Percentiles rank a stretch among this genome's conserved stretches.
Conservation (phyloP, 495 filamentous ascomycete species). For the Apiosordaria backusii region DNA sequence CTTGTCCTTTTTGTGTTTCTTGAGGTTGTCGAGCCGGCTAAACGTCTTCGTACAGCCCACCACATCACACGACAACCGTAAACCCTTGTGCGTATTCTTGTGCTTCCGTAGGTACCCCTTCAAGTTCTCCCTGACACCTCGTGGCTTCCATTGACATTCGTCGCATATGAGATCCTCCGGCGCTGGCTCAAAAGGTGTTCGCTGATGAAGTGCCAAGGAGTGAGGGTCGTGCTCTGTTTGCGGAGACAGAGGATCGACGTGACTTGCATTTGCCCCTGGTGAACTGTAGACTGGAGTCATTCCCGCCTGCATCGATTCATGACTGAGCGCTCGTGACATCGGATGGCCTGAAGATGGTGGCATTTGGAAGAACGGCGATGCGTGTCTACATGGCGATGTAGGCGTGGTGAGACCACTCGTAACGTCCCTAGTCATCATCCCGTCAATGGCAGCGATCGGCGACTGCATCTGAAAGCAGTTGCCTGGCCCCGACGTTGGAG, state of each 20-base stretch:
- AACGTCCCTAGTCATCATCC: slow-evolving; percentile 1
- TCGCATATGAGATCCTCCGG: slow-evolving; percentile 35
- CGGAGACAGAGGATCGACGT: slow-evolving; percentile 17
- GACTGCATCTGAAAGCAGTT: slow-evolving; percentile 16
- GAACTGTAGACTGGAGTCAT: slow-evolving; percentile 18
- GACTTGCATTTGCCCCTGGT: slow-evolving; percentile 12
- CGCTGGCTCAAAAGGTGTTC: slow-evolving; percentile 1
- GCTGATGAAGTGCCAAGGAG: not conserved
- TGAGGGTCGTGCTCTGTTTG: slow-evolving; percentile 16
- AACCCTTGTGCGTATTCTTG: slow-evolving; percentile 39
- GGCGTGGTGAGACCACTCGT: slow-evolving; percentile 16
- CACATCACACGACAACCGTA: slow-evolving; percentile 33
- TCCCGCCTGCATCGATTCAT: slow-evolving; percentile 24
- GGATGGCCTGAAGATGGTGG: slow-evolving; percentile 12
- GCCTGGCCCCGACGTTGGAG: slow-evolving; percentile 10
- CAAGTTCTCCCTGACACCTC: slow-evolving; percentile 36
- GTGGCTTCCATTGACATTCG: slow-evolving; percentile 39
- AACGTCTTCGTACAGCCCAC: slow-evolving; percentile 38
- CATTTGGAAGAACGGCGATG: slow-evolving; percentile 21
- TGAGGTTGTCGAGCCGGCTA: slow-evolving; percentile 43
- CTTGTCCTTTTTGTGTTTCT: slow-evolving; percentile 41
- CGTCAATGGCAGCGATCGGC: slow-evolving; percentile 4
- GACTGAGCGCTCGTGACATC: slow-evolving; percentile 26
- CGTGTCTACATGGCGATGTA: slow-evolving; percentile 15
- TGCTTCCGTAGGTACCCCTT: slow-evolving; percentile 40